Base-by-base conservation (phyloP, 2,329 filamentous ascomycete genomes). In the Alternaria ventricosa region DNA sequence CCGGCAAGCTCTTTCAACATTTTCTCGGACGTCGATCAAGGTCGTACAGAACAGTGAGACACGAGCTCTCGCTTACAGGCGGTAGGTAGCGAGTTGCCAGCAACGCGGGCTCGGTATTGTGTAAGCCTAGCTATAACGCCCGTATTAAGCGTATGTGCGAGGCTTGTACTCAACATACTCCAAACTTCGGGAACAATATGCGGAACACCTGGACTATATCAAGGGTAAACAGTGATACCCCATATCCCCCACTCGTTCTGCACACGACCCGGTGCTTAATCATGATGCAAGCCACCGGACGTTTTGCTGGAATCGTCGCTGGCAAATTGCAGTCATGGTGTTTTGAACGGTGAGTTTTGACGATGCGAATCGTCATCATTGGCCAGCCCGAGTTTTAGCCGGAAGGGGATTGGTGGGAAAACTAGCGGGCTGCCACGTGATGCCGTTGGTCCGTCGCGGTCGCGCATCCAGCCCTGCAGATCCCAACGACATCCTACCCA, bases 341-440 rank as follows among this genome's bases (percentile, higher is more conserved):
- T 60, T 46, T 36, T 47, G 20, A 43, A 63, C 43, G 43, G 46
- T 41, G 45, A 45, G 55, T 23, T 23, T 56, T 45, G 50, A 36
- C 46, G 41, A 43, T 57, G 50, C 27, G 36, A 43, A 55, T 43
- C 18, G 36, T 55, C 44, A n/a, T 47, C 13, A 67, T 67, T 67
- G 55, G 64, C 27, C 43, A 36, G 20, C 6, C 6, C 23, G 11
- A 12, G 27, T 36, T 64, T 70, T 65, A 68, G 50, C 65, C 65
- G 67, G 22, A 63, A 61, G 30, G n/a, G 57, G 45, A 67, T 63
- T 65, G 66, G 62, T 64, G 66, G 63, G 46, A 62, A 60, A 62
- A 61, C 15, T 64, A 66, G 59, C 58, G 47, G 28, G 5, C 12
- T 22, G 9, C 18, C 68, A 71, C 69, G 69, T 71, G 69, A 70